Evolutionary conservation across 1,284 basidiomycete species (phyloP), one percentile per base, ranked within the genome.

Genomic region (Cutaneotrichosporon cyanovorans): DNA sequence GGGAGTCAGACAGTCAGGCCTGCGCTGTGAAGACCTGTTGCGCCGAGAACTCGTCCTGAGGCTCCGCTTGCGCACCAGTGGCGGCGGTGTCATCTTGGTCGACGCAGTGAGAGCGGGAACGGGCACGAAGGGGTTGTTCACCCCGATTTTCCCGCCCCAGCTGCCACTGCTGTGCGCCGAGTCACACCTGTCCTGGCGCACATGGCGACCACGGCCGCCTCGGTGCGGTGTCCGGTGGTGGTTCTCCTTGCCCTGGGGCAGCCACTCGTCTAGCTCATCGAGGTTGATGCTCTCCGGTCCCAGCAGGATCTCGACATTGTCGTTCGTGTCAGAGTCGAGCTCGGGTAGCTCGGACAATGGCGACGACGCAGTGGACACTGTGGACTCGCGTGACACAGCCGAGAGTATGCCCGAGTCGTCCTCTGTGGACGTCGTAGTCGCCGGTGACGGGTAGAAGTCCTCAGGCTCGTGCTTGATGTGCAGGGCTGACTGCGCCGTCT

Each of bases 101-200:
- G 22, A 9, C 15, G 15, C 32, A 41, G 16, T 44, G 48, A 1
- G 45, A 50, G 11, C 48, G 46, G 42, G 33, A 42, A 31, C 45
- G 44, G 53, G 46, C 20, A 49, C 34, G 19, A 57, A 46, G 3
- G 51, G 49, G 32, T 56, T 58, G 40, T 60, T 55, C 10, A 65
- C 65, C n/a, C 66, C 66, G 21, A 68, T 66, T n/a, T n/a, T n/a
- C 7, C 61, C 59, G n/a, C 61, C 62, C 63, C 63, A 66, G 39
- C 37, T 55, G 2, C 60, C 59, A 32, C 52, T 60, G 40, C 53
- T 34, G 18, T 19, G 40, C 34, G 22, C 16, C 25, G 25, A 28
- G 25, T 28, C 25, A 28, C 25, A 28, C 25, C 25, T 7, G 25
- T 28, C 25, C 44, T 42, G 40, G 3, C 40, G n/a, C 16, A 41